These are phyloP conservation scores for Epichloe brachyelytri DNA, from an alignment of 2,329 filamentous ascomycete genomes.

Conservation along the genomic window DNA sequence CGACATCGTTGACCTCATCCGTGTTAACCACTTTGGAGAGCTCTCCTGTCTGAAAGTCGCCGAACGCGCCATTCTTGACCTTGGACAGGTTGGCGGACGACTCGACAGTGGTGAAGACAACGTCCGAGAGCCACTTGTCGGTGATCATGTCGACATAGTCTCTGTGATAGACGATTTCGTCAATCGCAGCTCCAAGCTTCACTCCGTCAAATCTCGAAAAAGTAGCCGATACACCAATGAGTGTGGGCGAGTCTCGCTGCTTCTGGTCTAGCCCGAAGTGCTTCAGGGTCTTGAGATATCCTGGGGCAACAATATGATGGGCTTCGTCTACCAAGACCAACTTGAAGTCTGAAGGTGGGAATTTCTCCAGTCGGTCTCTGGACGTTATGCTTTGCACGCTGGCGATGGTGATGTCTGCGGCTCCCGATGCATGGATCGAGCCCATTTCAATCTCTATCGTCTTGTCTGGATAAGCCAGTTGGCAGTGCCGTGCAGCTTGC, in stretches of 20 bases:
- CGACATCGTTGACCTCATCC: slow-evolving; percentile 64
- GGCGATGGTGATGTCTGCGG: slow-evolving; percentile 85
- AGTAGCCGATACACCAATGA: slow-evolving; percentile 84
- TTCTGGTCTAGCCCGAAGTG: slow-evolving; percentile 59
- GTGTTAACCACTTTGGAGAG: slow-evolving; percentile 79
- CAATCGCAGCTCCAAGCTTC: slow-evolving; percentile 69
- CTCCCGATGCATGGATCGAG: slow-evolving; percentile 57
- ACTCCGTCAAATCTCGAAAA: slow-evolving; percentile 71
- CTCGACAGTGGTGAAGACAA: slow-evolving; percentile 87
- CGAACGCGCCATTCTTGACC: slow-evolving; percentile 46
- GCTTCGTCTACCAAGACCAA: slow-evolving; percentile 90
- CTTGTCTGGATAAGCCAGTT: slow-evolving; percentile 64
- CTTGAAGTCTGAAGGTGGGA: slow-evolving; percentile 69
- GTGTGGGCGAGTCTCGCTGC: slow-evolving; percentile 35
- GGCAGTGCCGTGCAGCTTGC: slow-evolving; percentile 81
- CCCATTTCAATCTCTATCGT: slow-evolving; percentile 89
- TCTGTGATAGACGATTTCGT: slow-evolving; percentile 93
- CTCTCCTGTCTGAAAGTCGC: slow-evolving; percentile 70
- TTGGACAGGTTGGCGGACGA: slow-evolving; percentile 67
- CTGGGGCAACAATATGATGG: slow-evolving; percentile 82
- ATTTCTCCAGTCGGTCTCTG: slow-evolving; percentile 65
- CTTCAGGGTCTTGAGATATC: slow-evolving; percentile 62
- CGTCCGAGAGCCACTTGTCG: slow-evolving; percentile 82
- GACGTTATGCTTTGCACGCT: slow-evolving; percentile 79
- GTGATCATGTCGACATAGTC: slow-evolving; percentile 56